phyloP scores from a whole-genome alignment of 176 grass and related monocot species.

The Melocanna baccifera region DNA sequence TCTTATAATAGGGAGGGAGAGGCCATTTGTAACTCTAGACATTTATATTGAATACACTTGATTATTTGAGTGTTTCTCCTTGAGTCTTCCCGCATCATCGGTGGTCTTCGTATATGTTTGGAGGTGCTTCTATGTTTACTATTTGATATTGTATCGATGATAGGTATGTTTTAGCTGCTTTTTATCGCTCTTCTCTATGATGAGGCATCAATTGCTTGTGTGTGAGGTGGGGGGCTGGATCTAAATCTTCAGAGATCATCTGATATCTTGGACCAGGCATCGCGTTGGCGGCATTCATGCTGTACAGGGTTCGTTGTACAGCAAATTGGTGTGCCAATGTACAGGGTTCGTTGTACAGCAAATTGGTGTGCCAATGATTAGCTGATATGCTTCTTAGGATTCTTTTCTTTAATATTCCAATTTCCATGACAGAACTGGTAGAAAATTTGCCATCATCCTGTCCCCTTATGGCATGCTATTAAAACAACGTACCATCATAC shows the following conservation, averaged over 20 bases:
- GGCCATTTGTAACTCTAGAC: too few relatives aligned
- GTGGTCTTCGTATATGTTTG: too few relatives aligned
- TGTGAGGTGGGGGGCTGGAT: conserved; percentile 5
- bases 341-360: background rate
- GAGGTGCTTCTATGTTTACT: too few relatives aligned
- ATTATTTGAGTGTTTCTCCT: too few relatives aligned
- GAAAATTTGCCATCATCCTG: background rate
- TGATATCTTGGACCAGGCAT: conserved; percentile 4
- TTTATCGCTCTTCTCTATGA: conserved; percentile 8
- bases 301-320: background rate
- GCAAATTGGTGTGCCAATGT: background rate
- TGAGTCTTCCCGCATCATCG: too few relatives aligned
- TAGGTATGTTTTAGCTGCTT: conserved; percentile 4
- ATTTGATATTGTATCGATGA: too few relatives aligned
- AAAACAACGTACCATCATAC: background rate
- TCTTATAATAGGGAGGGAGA: too few relatives aligned
- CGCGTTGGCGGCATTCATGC: background rate
- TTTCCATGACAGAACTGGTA: background rate
- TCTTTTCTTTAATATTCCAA: background rate
- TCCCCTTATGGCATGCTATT: background rate
- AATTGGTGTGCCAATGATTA: background rate
- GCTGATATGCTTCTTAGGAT: background rate
- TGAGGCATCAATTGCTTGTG: background rate
- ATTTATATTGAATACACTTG: too few relatives aligned
- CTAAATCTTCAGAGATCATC: conserved; percentile 12